phyloP scores from a whole-genome alignment of 176 grass and related monocot genomes.

The Metroxylon sagu region DNA sequence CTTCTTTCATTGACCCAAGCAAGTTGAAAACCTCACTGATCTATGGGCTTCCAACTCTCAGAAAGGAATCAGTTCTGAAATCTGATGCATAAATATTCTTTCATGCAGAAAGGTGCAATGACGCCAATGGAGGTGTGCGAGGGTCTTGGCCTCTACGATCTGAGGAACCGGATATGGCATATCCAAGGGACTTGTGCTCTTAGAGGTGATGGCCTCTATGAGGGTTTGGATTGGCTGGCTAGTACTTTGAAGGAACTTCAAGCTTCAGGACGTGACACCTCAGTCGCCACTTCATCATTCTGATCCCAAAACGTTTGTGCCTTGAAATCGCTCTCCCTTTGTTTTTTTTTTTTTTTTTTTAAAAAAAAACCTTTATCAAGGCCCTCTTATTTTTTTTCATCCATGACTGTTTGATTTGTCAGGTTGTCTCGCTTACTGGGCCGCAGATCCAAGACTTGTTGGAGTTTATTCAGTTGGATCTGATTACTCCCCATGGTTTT shows the following conservation, averaged over 20 bases:
- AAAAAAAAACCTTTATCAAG: neutral
- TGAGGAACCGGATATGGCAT: constrained; percentile 86
- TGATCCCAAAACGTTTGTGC: constrained; percentile 4
- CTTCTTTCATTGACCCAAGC: too few relatives aligned
- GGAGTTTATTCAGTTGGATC: too few relatives aligned
- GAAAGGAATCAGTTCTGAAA: too few relatives aligned
- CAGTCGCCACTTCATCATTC: constrained; percentile 34
- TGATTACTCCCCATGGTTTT: too few relatives aligned
- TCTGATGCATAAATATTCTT: too few relatives aligned
- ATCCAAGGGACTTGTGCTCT: constrained; percentile 84
- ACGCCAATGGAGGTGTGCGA: constrained; percentile 88
- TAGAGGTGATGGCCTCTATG: constrained; percentile 77
- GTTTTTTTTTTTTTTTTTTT: neutral
- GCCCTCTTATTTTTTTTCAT: too few relatives aligned
- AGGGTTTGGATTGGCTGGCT: constrained; percentile 91
- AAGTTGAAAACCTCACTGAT: too few relatives aligned
- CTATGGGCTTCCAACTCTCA: too few relatives aligned
- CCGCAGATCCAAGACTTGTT: too few relatives aligned
- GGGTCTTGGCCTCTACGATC: constrained; percentile 73
- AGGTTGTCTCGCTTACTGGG: too few relatives aligned
- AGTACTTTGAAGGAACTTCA: constrained; percentile 64
- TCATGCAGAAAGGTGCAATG: constrained; percentile 79
- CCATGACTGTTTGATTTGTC: too few relatives aligned
- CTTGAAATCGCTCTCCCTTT: neutral
- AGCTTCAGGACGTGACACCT: constrained; percentile 49